Evolutionary conservation across 352 stramenopile genomes (phyloP), one percentile per base, ranked within the genome.

Genomic region (Globisporangium takayamanum): DNA sequence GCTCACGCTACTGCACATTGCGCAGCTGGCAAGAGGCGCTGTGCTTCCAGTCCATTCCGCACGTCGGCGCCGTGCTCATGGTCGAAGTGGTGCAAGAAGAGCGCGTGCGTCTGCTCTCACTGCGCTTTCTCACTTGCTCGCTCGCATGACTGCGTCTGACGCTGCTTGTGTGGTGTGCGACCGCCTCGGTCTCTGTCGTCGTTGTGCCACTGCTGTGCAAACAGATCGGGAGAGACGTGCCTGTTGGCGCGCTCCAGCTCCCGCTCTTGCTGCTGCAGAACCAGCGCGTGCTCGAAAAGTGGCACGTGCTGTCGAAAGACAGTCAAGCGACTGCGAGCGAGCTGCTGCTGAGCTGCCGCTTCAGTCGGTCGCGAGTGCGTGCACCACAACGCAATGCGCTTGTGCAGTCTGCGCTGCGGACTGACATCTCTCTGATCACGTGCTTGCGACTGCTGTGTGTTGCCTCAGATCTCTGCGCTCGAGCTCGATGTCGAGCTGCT

Each of bases 71-170:
- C 22, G 64, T 64, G 16, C 15, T 88, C 2, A 55, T 66, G 28
- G 37, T 85, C 10, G 78, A 88, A 18, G 62, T 88, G 7, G 74
- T 88, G 72, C 78, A 88, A 57, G 76, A 86, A 49, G 78, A 88
- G 47, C 64, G 63, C 5, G 68, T 73, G 55, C 41, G 64, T 47
- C 5, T 22, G 2, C 39, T 45, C 12, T n/a, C 15, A 6, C 39
- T 45, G 39, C 14, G 20, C 25, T 36, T 28, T 11, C 15, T 36
- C 22, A 10, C 18, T 12, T 12, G 8, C 14, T 26, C 33, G 6
- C 33, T 39, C 33, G 33, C 8, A 12, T 39, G 33, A 11, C 33
- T 12, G 6, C 14, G 7, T 28, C 37, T 55, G 25, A 61, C 45
- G 20, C 2, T 25, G 45, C 16, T 4, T 53, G 26, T n/a, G 5